Evolutionary conservation across 495 filamentous ascomycete species (phyloP).

Genomic region (Cenococcum geophilum): DNA sequence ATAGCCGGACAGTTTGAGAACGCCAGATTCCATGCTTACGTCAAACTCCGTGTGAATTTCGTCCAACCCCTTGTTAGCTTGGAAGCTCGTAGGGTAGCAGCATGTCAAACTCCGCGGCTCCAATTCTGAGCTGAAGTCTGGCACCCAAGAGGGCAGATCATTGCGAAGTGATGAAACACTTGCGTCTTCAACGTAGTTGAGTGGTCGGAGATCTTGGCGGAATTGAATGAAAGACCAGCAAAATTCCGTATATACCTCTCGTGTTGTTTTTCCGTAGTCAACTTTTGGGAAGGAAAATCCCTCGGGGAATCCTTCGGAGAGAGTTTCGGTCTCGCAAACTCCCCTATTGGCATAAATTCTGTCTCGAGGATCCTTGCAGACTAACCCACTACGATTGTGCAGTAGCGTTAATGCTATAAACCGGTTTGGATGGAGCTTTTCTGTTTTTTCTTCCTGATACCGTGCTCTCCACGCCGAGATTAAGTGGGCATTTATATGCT

Average conservation of each 20-base stretch:
- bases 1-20: neutral
- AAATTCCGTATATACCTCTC: neutral
- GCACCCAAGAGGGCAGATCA: neutral
- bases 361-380: neutral
- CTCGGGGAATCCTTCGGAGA: no score
- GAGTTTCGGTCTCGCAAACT: neutral
- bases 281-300: neutral
- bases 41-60: neutral
- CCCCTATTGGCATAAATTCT: neutral
- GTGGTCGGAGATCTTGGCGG: neutral
- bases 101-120: neutral
- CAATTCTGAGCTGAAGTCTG: neutral
- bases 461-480: neutral
- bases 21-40: no score
- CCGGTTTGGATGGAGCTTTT: neutral
- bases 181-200: neutral
- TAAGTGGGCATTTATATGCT: neutral
- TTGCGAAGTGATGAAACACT: no score
- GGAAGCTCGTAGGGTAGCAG: neutral
- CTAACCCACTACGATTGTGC: neutral
- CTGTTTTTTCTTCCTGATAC: neutral
- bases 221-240: neutral
- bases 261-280: neutral
- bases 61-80: neutral
- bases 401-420: neutral